These are phyloP conservation scores for Leptodermis oblonga DNA, from an alignment of 257 asterid species.

Conservation along the genomic window DNA sequence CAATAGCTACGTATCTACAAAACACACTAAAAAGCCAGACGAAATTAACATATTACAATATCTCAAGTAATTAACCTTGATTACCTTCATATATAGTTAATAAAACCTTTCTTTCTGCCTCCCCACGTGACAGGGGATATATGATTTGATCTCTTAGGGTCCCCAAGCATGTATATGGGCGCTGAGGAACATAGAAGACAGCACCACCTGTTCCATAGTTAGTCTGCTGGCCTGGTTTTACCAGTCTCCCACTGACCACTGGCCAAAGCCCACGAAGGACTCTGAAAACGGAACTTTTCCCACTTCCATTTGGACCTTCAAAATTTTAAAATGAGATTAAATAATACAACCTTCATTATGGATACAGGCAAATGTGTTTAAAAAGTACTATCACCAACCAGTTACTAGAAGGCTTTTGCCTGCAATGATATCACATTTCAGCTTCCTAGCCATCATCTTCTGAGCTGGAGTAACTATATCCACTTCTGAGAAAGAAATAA, in stretches of 20 bases:
- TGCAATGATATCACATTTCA: slow-evolving; percentile 66
- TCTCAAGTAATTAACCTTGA: not conserved
- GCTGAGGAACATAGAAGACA: slow-evolving; percentile 90
- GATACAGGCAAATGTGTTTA: not conserved
- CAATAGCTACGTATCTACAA: not conserved
- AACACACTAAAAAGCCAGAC: slow-evolving; percentile 2
- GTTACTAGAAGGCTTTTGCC: slow-evolving; percentile 95
- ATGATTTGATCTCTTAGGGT: slow-evolving; percentile 97
- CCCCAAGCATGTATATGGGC: slow-evolving; percentile 97
- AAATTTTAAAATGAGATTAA: slow-evolving; percentile 5
- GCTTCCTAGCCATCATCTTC: slow-evolving; percentile 79
- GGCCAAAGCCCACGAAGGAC: slow-evolving; percentile 99
- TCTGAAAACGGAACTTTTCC: slow-evolving; percentile 95
- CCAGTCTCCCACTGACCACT: slow-evolving; percentile 71
- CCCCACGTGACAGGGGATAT: slow-evolving; percentile 81
- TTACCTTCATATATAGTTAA: slow-evolving; percentile 46
- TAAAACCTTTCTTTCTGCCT: slow-evolving; percentile 64
- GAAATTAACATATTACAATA: not conserved
- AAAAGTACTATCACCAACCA: slow-evolving; percentile 51
- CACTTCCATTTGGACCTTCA: slow-evolving; percentile 99
- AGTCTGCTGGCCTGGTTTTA: slow-evolving; percentile 49
- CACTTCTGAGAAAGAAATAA: slow-evolving; percentile 78
- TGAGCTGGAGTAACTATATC: slow-evolving; percentile 86
- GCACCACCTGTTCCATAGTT: slow-evolving; percentile 49
- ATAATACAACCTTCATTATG: not conserved